Evolutionary conservation across 495 filamentous ascomycete species (phyloP).

Genomic region (Penicillium bialowiezense): DNA sequence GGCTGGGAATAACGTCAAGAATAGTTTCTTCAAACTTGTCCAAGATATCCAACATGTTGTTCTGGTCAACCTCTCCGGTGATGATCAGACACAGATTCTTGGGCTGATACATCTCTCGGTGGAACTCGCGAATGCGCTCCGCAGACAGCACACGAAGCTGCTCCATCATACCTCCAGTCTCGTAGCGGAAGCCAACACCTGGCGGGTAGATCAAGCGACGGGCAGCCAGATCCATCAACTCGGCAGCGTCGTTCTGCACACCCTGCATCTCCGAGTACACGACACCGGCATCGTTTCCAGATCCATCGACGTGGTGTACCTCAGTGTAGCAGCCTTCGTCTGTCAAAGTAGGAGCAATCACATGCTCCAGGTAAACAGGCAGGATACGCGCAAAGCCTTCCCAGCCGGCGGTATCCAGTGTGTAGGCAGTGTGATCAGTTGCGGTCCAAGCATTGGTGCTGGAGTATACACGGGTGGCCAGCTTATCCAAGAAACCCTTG

Average conservation of each 20-base stretch:
- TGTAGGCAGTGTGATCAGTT: slow-evolving; percentile 96
- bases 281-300: slow-evolving; percentile 92
- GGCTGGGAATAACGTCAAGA: slow-evolving; percentile 70
- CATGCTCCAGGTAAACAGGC: slow-evolving; percentile 93
- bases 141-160: slow-evolving; percentile 79
- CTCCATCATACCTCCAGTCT: slow-evolving; percentile 97
- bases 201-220: slow-evolving; percentile 81
- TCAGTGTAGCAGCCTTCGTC: slow-evolving; percentile 94
- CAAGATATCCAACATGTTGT: slow-evolving; percentile 72
- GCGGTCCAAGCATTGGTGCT: slow-evolving; percentile 93
- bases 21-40: slow-evolving; percentile 89
- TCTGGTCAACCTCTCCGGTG: slow-evolving; percentile 84
- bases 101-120: slow-evolving; percentile 96
- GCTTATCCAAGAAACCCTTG: slow-evolving; percentile 91
- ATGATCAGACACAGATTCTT: slow-evolving; percentile 91
- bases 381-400: slow-evolving; percentile 92
- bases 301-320: slow-evolving; percentile 91
- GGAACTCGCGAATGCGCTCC: slow-evolving; percentile 87
- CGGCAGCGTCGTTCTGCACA: slow-evolving; percentile 74
- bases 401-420: slow-evolving; percentile 91
- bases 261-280: slow-evolving; percentile 99
- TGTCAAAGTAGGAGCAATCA: slow-evolving; percentile 85
- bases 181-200: slow-evolving; percentile 88
- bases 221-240: slow-evolving; percentile 81
- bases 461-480: slow-evolving; percentile 89